These are phyloP conservation scores for Fusarium chaquense DNA, from an alignment of 2,329 filamentous ascomycete species.

Conservation along the genomic window DNA sequence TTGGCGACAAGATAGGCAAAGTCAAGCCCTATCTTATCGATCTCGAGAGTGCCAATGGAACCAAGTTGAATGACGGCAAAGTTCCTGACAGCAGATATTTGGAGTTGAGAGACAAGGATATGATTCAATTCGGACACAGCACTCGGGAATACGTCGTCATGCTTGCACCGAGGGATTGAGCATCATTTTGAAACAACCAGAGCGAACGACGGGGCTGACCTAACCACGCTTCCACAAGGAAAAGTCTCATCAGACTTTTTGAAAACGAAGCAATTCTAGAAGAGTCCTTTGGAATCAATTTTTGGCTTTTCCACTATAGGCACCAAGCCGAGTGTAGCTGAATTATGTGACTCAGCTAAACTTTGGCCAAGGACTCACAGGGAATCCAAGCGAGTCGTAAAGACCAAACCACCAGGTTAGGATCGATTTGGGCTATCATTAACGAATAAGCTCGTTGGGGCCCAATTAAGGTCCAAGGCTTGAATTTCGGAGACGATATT, in stretches of 20 bases:
- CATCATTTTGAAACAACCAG: neutral
- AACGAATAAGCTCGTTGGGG: neutral
- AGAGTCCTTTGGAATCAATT: neutral
- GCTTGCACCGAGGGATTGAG: slow-evolving; percentile 69
- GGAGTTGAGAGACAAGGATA: slow-evolving; percentile 88
- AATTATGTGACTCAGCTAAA: slow-evolving; percentile 20
- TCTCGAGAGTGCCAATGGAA: slow-evolving; percentile 93
- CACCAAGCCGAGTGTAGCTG: neutral
- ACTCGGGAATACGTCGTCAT: slow-evolving; percentile 96
- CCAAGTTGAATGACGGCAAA: slow-evolving; percentile 79
- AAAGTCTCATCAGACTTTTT: neutral
- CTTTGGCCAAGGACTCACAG: neutral
- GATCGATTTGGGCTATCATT: neutral
- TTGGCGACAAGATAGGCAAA: slow-evolving; percentile 81
- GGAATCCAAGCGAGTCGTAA: neutral
- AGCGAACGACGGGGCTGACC: neutral
- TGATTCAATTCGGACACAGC: slow-evolving; percentile 88
- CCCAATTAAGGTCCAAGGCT: neutral
- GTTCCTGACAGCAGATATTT: slow-evolving; percentile 83
- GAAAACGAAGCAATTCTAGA: neutral
- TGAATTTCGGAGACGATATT: neutral
- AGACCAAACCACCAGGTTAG: neutral
- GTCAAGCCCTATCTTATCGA: slow-evolving; percentile 93
- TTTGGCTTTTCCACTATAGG: neutral
- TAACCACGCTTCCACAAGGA: neutral